Base-by-base conservation (phyloP, 2,329 filamentous ascomycete species). In the Penicillium sp. region DNA sequence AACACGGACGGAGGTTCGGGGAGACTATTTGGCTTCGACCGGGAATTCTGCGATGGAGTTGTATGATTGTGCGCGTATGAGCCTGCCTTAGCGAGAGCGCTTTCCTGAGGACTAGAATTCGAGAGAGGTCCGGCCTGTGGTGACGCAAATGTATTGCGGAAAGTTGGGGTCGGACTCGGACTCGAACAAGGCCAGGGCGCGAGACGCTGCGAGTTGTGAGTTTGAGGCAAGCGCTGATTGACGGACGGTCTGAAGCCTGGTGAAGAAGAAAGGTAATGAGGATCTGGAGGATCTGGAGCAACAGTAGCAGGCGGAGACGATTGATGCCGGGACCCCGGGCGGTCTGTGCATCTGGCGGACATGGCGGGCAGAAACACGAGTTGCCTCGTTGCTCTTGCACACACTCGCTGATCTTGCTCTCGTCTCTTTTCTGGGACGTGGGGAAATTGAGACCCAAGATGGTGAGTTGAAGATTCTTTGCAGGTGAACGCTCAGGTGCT, bases 311-410 rank as follows among this genome's bases (percentile, higher is more conserved):
- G 28, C 34, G 31, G 42, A 28, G 26, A 45, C 31, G 24, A 34
- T 42, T 23, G n/a, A 46, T 48, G 31, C 49, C 36, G 42, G 43
- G 47, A 42, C 47, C 45, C 43, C 16, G n/a, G 46, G 45, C 51
- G 66, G 62, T 51, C 57, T 52, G 57, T 55, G 52, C 54, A 42
- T 38, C 54, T 45, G 53, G 52, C 53, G 58, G 64, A 54, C 62
- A 60, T 58, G 44, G 15, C 13, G 39, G 62, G 61, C 59, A 60
- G 60, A 64, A 65, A 56, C 51, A 42, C 31, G 56, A 49, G 43
- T 45, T 44, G 42, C 4, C 10, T 39, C 36, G 36, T 39, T 39
- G 36, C 36, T 39, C 36, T 39, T 39, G 36, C 36, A 13, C 18
- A 47, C 31, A 36, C 18, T 31, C 29, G 28, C 23, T 36, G 41